Base-by-base conservation (phyloP, 306 rosid species). In the Cucurbita argyrosperma region DNA sequence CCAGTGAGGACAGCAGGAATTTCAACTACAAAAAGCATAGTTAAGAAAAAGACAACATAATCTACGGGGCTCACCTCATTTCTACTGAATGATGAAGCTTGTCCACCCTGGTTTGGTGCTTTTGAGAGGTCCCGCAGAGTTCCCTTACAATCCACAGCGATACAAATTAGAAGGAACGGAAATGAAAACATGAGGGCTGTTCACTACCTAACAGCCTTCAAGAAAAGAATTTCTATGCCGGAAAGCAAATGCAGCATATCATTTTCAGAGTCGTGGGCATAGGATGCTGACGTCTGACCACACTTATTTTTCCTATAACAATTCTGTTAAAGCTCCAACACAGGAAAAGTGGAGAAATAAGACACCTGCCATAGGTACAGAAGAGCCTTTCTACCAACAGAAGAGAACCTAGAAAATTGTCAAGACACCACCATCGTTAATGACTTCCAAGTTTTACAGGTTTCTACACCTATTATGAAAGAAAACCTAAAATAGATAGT, bases 61-160 rank as follows among this genome's bases (percentile, higher is more conserved):
- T 21, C 11, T 16, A 13, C 53, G 69, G 55, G 69, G 55, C 63
- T n/a, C 18, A 87, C 87, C 87, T 80, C 86, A 43, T 82, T 85
- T 75, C 81, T 84, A 76, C 69, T 85, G 57, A 80, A 43, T 40
- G 87, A 66, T 71, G 90, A 66, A 78, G 70, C 77, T 11, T 81
- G 84, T 79, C 80, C 88, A 26, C 83, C 79, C 53, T 82, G 72
- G 73, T 76, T 69, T 69, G 81, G 76, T 45, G 90, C 76, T 77
- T 82, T 87, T 16, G 91, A 78, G 61, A 81, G 84, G 81, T 89
- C 96, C 86, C 90, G 86, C 64, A 89, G 84, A 64, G 88, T 81
- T 79, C 96, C 88, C 96, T 66, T 89, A 62, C 7, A 59, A 65
- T 78, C 74, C 77, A 78, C 52, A n/a, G 61, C 52, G 64, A 63